These are phyloP conservation scores for Fistulinella cinereoalba DNA, from an alignment of 1,284 basidiomycete species.

Conservation along the genomic window DNA sequence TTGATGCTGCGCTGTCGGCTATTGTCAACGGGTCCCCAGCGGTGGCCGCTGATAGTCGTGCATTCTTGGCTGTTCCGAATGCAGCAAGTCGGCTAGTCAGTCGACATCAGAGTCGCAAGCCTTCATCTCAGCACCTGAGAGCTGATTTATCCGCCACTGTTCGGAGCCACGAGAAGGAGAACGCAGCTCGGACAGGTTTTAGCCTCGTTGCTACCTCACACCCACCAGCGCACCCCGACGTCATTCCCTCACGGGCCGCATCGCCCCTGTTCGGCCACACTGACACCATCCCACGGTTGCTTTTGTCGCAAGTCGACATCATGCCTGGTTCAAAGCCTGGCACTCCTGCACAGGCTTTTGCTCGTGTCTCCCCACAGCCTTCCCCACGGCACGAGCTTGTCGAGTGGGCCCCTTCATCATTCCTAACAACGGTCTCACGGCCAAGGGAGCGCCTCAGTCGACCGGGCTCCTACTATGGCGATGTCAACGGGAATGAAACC, in stretches of 20 bases:
- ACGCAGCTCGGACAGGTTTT: constrained; percentile 27
- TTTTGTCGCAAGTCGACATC: constrained; percentile 22
- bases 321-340: constrained; percentile 14
- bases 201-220: constrained; percentile 34
- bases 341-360: constrained; percentile 12
- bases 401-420: constrained; percentile 23
- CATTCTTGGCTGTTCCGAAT: constrained; percentile 28
- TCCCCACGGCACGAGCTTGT: constrained; percentile 28
- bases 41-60: constrained; percentile 32
- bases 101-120: constrained; percentile 29
- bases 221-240: constrained; percentile 22
- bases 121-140: constrained; percentile 30
- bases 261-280: constrained; percentile 21
- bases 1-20: constrained; percentile 28
- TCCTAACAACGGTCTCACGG: constrained; percentile 19
- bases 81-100: constrained; percentile 26
- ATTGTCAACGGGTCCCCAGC: constrained; percentile 27
- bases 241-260: constrained; percentile 23
- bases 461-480: constrained; percentile 25
- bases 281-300: constrained; percentile 21
- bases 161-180: constrained; percentile 28
- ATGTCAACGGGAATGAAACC: constrained; percentile 34
- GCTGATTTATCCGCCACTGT: constrained; percentile 32
- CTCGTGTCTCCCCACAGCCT: constrained; percentile 32
- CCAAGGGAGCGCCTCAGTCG: constrained; percentile 15